Base-by-base conservation (phyloP, 2,329 filamentous ascomycete genomes). In the Botrytis hyacinthi region DNA sequence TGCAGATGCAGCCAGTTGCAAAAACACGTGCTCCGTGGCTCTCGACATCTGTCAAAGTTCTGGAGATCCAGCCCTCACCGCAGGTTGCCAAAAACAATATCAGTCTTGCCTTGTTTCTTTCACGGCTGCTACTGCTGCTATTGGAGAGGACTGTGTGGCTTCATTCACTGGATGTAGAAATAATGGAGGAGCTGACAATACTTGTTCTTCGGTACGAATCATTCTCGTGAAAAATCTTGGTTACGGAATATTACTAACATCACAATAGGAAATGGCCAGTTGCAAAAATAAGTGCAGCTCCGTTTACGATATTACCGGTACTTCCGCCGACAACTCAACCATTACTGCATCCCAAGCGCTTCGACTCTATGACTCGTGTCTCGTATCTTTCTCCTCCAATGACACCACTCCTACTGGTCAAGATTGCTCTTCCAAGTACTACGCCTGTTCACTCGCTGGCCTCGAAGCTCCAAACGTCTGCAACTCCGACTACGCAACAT, bases 221-320 rank as follows among this genome's bases (percentile, higher is more conserved):
- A 54, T 12, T 16, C 5, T 37, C n/a, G n/a, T 16, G 16, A 26
- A 18, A 46, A 29, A 26, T 42, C 54, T 12, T 42, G 8, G 16
- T 40, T 51, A 2, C 16, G 14, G 9, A 32, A 18, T 16, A 32
- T 22, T 9, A 32, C 65, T 57, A 42, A 68, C 48, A 29, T 29
- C 10, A 51, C 4, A 4, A 40, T 22, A 68, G 65, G 26, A 54
- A 1, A 57, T 68, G 35, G 65, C 65, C 35, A 68, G 48, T 26
- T 75, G 74, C 63, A 75, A 75, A 35, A 75, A 75, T 59, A 73
- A 73, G 46, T 75, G 74, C 51, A 73, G 72, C 22, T 65, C 70
- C n/a, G 72, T 68, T 20, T 74, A 71, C 54, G 74, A 75, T n/a
- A 75, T 73, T 42, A 61, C 68, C 48, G 72, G 71, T 35, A 72